Evolutionary conservation across 176 grass and related monocot species (phyloP).

Genomic region (Aegilops tauschii): DNA sequence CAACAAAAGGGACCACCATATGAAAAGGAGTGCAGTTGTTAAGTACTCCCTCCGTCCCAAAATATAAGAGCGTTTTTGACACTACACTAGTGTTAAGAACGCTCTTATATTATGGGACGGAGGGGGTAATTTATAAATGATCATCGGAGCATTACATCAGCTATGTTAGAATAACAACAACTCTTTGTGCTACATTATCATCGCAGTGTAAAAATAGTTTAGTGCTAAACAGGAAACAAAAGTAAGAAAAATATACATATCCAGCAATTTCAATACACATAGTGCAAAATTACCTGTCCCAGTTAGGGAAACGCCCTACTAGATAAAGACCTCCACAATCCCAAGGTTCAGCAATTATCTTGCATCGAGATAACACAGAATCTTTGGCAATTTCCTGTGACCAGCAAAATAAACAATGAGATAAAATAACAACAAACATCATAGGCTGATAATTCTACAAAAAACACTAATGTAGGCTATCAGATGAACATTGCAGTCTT

Average conservation of each 20-base stretch:
- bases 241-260: conserved; percentile 10
- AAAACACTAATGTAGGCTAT: not conserved
- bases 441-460: not conserved
- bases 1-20: conserved; percentile 11
- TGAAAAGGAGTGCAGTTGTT: not conserved
- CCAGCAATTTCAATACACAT: not conserved
- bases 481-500: not conserved
- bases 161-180: not conserved
- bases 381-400: conserved; percentile 91
- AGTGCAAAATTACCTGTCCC: conserved; percentile 79
- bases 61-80: no score
- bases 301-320: conserved; percentile 92
- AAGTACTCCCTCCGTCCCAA: not conserved
- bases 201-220: not conserved
- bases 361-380: conserved; percentile 85
- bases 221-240: not conserved
- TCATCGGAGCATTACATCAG: conserved; percentile 1
- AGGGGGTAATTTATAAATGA: not conserved
- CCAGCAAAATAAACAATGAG: conserved; percentile 25
- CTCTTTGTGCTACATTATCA: conserved; percentile 18
- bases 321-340: conserved; percentile 98
- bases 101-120: no score
- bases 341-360: conserved; percentile 99
- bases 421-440: conserved; percentile 5
- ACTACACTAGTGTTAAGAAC: no score